phyloP scores from a whole-genome alignment of 2,329 filamentous ascomycete genomes.

The Colletotrichum lupini region DNA sequence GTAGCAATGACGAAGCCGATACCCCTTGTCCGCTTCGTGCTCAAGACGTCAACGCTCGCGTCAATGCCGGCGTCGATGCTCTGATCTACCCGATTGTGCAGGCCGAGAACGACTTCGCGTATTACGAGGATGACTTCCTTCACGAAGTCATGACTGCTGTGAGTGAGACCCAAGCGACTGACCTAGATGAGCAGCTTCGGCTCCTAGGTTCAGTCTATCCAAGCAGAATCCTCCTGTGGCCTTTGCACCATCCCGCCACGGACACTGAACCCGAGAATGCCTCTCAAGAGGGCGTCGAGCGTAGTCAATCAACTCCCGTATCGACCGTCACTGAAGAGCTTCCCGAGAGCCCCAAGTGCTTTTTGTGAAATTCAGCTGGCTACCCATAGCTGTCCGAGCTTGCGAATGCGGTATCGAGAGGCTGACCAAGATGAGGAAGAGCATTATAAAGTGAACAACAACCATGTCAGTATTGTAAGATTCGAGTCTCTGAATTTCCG shows the following conservation, averaged over 20 bases:
- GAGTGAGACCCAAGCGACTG: not conserved
- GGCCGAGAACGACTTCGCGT: too few species aligned
- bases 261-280: not conserved
- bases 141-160: not conserved
- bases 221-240: conserved; percentile 13
- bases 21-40: too few species aligned
- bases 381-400: not conserved
- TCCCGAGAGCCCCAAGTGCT: not conserved
- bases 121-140: too few species aligned
- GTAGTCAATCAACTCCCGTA: not conserved
- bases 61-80: not conserved
- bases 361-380: not conserved
- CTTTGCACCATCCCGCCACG: not conserved
- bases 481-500: not conserved
- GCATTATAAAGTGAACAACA: not conserved
- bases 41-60: not conserved
- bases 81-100: not conserved
- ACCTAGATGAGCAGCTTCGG: conserved; percentile 16
- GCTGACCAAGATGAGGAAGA: not conserved
- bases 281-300: not conserved
- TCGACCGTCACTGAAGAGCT: not conserved
- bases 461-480: not conserved
- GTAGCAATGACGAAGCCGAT: not conserved
- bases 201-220: not conserved
- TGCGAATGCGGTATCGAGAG: not conserved